These are phyloP conservation scores for Diplodia seriata DNA, from an alignment of 2,329 filamentous ascomycete genomes.

Conservation along the genomic window DNA sequence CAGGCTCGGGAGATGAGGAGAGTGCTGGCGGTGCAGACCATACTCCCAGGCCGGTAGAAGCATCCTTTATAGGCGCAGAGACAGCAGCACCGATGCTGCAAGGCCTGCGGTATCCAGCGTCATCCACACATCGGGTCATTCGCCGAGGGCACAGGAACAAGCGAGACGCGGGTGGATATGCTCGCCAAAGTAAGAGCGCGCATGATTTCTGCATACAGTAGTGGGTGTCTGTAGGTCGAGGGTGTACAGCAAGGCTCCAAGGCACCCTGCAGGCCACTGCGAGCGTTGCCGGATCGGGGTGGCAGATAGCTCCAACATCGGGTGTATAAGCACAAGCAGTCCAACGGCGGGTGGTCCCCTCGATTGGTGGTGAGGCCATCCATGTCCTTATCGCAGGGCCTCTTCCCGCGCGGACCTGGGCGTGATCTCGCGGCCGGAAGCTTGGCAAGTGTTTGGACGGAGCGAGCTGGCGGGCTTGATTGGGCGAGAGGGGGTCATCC, in stretches of 20 bases:
- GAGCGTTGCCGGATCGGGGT: conserved; percentile 1
- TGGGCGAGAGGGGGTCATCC: conserved; percentile 21
- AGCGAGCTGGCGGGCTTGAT: conserved; percentile 2
- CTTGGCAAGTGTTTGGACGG: conserved; percentile 10
- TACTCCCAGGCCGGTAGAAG: not conserved
- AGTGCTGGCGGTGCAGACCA: not conserved
- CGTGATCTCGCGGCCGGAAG: conserved; percentile 5
- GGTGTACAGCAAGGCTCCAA: conserved; percentile 16
- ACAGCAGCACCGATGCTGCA: conserved; percentile 1
- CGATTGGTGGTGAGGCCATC: not conserved
- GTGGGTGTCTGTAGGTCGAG: conserved; percentile 12
- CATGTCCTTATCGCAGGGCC: conserved; percentile 12
- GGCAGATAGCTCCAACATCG: not conserved
- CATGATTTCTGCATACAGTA: conserved; percentile 22
- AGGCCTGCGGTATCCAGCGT: conserved; percentile 10
- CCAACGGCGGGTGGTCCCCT: not conserved
- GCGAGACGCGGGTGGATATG: conserved; percentile 16
- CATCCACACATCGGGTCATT: conserved; percentile 29
- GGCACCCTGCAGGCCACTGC: conserved; percentile 15
- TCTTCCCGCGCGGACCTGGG: not conserved
- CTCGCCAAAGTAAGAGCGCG: conserved; percentile 8
- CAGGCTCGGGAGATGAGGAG: not conserved
- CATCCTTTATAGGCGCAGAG: conserved; percentile 21
- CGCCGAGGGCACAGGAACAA: conserved; percentile 23
- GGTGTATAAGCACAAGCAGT: conserved; percentile 4